These are phyloP conservation scores for Mycena olivaceomarginata DNA, from an alignment of 768 basidiomycete genomes.

Conservation along the genomic window DNA sequence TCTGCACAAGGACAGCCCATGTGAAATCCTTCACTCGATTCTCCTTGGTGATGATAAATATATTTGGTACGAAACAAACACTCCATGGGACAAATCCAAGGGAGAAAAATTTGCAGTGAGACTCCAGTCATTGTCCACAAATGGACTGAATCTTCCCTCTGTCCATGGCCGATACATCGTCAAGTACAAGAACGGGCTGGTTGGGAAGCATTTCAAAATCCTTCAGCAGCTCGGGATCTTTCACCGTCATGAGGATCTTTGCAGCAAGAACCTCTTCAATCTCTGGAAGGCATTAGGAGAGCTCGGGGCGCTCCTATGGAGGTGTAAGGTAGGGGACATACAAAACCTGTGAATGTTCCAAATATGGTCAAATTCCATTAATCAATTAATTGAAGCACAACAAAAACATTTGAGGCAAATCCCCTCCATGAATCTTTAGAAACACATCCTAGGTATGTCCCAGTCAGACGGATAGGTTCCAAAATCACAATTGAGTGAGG, in stretches of 20 bases:
- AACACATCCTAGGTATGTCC: too few relatives aligned
- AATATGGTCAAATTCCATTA: too few relatives aligned
- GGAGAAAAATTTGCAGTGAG: constrained; percentile 49
- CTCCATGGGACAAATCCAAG: constrained; percentile 47
- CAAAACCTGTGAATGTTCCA: too few relatives aligned
- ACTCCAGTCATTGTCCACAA: constrained; percentile 49
- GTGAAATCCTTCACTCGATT: constrained; percentile 46
- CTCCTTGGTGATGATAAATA: constrained; percentile 54
- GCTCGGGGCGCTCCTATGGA: constrained; percentile 45
- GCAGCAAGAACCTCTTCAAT: constrained; percentile 38
- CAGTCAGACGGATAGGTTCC: too few relatives aligned
- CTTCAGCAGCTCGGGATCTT: too few relatives aligned
- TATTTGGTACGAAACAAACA: constrained; percentile 52
- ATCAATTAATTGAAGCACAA: too few relatives aligned
- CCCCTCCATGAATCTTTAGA: too few relatives aligned
- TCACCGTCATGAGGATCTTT: too few relatives aligned
- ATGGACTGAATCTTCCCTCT: constrained; percentile 51
- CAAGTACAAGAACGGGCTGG: constrained; percentile 48
- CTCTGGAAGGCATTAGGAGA: constrained; percentile 56
- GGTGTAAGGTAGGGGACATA: too few relatives aligned
- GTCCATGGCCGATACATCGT: constrained; percentile 55
- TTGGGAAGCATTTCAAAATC: too few relatives aligned
- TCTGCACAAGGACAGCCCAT: constrained; percentile 28
- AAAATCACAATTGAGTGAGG: too few relatives aligned
- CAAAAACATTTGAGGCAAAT: too few relatives aligned